Conservation (phyloP, 2,329 filamentous ascomycete species). For the Talaromyces sp. region DNA sequence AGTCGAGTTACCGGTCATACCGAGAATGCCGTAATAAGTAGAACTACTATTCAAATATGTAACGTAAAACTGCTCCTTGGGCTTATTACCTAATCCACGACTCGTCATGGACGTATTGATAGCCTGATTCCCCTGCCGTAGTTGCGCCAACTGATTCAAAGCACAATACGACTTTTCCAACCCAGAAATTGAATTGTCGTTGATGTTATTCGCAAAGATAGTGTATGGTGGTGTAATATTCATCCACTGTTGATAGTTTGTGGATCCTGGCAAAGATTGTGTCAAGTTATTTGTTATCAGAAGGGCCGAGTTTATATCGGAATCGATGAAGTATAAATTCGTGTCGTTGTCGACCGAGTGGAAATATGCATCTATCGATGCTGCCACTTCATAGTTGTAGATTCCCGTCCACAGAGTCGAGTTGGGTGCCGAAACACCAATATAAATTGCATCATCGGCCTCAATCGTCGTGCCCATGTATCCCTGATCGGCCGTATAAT, state of each 20-base stretch:
- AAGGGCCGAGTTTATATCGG: slow-evolving; percentile 73
- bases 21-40: slow-evolving; percentile 69
- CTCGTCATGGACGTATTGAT: slow-evolving; percentile 65
- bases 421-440: slow-evolving; percentile 70
- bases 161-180: slow-evolving; percentile 80
- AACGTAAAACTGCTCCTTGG: slow-evolving; percentile 86
- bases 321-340: slow-evolving; percentile 76
- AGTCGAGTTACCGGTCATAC: slow-evolving; percentile 57
- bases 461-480: slow-evolving; percentile 64
- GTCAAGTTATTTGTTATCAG: slow-evolving; percentile 72
- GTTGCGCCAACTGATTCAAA: slow-evolving; percentile 62
- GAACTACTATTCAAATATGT: slow-evolving; percentile 69
- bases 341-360: slow-evolving; percentile 56
- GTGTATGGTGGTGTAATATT: slow-evolving; percentile 65
- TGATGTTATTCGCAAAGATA: slow-evolving; percentile 68
- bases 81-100: slow-evolving; percentile 61
- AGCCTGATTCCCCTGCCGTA: slow-evolving; percentile 59
- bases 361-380: slow-evolving; percentile 74
- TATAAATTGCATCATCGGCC: slow-evolving; percentile 64
- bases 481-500: slow-evolving; percentile 60
- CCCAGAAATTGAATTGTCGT: slow-evolving; percentile 61
- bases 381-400: slow-evolving; percentile 79
- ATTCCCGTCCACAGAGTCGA: slow-evolving; percentile 59
- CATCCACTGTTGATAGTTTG: slow-evolving; percentile 55
- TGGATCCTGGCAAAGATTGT: slow-evolving; percentile 41